phyloP scores from a whole-genome alignment of 1,284 basidiomycete species.

The Microstroma glucosiphilum region DNA sequence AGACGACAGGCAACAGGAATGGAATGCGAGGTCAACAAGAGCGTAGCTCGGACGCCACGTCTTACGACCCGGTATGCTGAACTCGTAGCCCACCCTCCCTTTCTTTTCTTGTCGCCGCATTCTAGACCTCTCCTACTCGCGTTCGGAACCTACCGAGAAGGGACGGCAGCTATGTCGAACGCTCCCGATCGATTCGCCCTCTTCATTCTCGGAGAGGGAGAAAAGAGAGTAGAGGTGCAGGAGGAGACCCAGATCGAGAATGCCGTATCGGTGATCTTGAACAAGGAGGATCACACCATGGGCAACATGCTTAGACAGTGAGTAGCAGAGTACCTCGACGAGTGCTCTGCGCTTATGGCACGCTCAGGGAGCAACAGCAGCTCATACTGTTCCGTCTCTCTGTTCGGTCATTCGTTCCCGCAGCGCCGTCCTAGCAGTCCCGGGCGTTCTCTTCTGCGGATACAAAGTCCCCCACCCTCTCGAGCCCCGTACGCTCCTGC shows the following conservation, averaged over 20 bases:
- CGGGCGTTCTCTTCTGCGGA: conserved; percentile 72
- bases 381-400: neutral
- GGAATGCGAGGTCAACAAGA: too few species aligned
- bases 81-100: neutral
- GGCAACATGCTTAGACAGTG: conserved; percentile 92
- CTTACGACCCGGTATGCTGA: neutral
- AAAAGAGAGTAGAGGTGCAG: conserved; percentile 80
- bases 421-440: conserved; percentile 41
- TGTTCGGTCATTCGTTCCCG: neutral
- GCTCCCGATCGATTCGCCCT: conserved; percentile 86
- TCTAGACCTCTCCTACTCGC: neutral
- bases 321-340: conserved; percentile 43
- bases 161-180: conserved; percentile 56
- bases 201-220: conserved; percentile 82
- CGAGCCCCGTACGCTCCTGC: conserved; percentile 85
- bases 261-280: conserved; percentile 83
- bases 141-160: neutral
- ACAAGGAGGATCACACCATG: conserved; percentile 95
- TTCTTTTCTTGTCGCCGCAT: neutral
- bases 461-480: conserved; percentile 97
- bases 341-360: neutral
- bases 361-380: neutral
- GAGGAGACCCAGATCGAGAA: conserved; percentile 98
- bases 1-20: too few species aligned
- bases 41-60: neutral